phyloP scores from a whole-genome alignment of 2,329 filamentous ascomycete species.

The Ilyonectria robusta region DNA sequence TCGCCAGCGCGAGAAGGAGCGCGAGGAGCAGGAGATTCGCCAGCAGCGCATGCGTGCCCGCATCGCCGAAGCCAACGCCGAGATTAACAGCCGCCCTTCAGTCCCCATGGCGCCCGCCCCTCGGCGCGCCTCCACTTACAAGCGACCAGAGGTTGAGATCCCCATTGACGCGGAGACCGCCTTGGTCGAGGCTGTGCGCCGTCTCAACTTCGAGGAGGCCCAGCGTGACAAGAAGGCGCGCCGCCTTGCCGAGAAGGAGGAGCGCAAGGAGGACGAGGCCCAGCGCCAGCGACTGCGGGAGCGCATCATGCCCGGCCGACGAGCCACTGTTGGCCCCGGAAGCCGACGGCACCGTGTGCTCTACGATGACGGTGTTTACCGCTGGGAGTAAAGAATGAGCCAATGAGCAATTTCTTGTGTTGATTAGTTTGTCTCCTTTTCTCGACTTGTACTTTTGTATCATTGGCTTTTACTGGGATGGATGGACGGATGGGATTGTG shows the following conservation, averaged over 20 bases:
- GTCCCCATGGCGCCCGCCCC: constrained; percentile 48
- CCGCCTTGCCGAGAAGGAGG: constrained; percentile 45
- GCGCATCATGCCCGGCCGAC: constrained; percentile 57
- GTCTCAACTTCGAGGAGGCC: constrained; percentile 51
- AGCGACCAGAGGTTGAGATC: constrained; percentile 43
- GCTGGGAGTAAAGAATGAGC: constrained; percentile 54
- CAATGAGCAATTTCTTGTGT: constrained; percentile 14
- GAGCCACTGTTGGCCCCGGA: constrained; percentile 54
- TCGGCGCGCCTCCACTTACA: constrained; percentile 42
- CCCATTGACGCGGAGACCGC: constrained; percentile 49
- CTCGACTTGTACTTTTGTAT: constrained; percentile 36
- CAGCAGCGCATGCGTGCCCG: constrained; percentile 47
- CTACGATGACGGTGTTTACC: constrained; percentile 58
- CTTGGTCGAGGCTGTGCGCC: constrained; percentile 52
- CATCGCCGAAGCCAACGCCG: constrained; percentile 59
- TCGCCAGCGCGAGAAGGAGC: constrained; percentile 47
- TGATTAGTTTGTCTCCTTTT: constrained; percentile 35
- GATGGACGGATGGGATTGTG: constrained; percentile 20
- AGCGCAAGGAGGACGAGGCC: constrained; percentile 55
- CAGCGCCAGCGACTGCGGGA: constrained; percentile 57
- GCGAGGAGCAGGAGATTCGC: constrained; percentile 47
- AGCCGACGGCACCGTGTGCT: constrained; percentile 53
- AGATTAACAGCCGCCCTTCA: constrained; percentile 57
- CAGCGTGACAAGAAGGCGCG: constrained; percentile 51
- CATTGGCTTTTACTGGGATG: constrained; percentile 31